phyloP scores from a whole-genome alignment of 768 basidiomycete species.

The Pisolithus sp. region DNA sequence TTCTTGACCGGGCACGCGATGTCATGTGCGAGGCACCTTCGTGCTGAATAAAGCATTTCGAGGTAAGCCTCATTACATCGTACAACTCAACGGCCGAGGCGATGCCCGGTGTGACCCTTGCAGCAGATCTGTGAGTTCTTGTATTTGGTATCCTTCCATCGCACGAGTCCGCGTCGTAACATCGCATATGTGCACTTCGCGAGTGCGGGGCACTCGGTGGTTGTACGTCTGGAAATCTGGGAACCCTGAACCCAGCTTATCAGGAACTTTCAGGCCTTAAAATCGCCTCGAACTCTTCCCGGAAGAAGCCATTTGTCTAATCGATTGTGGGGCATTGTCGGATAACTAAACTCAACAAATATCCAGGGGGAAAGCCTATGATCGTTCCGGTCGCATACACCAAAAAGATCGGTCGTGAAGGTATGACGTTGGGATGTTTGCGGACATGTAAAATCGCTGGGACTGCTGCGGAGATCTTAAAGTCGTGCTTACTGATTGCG shows the following conservation, averaged over 20 bases:
- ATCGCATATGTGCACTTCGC: conserved; percentile 79
- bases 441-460: conserved; percentile 48
- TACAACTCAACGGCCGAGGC: neutral
- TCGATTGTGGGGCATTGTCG: conserved; percentile 83
- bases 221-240: conserved; percentile 30
- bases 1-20: conserved; percentile 62
- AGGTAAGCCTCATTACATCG: conserved; percentile 42
- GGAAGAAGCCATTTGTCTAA: conserved; percentile 89
- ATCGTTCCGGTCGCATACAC: conserved; percentile 84
- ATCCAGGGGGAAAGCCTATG: conserved; percentile 54
- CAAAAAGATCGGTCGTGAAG: conserved; percentile 76
- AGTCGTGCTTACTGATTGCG: no score
- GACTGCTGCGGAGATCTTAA: neutral
- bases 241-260: conserved; percentile 13
- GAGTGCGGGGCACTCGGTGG: conserved; percentile 77
- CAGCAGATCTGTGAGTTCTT: conserved; percentile 67
- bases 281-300: conserved; percentile 79
- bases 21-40: no score
- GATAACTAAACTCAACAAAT: conserved; percentile 31
- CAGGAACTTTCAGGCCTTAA: conserved; percentile 38
- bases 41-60: conserved; percentile 72
- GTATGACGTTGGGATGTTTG: conserved; percentile 77
- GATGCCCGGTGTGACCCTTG: neutral
- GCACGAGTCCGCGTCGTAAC: conserved; percentile 60
- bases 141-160: conserved; percentile 67